These are phyloP conservation scores for Apiotrichum porosum DNA, from an alignment of 1,284 basidiomycete species.

Conservation along the genomic window DNA sequence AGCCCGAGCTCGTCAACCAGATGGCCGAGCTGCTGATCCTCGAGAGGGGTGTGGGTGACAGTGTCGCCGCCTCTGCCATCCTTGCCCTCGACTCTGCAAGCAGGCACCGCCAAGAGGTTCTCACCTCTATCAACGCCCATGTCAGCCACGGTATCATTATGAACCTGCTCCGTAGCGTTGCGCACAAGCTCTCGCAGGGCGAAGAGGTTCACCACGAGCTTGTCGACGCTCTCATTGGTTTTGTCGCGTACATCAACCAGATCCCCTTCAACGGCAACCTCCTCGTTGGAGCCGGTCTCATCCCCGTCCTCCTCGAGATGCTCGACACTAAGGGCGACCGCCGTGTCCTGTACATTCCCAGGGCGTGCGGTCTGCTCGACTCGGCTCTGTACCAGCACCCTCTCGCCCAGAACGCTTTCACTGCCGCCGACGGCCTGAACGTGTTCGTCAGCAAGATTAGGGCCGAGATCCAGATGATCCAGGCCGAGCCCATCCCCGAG, in stretches of 20 bases:
- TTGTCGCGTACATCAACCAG: slow-evolving; percentile 81
- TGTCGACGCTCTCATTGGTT: slow-evolving; percentile 77
- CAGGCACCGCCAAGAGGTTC: slow-evolving; percentile 81
- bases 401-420: slow-evolving; percentile 84
- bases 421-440: slow-evolving; percentile 77
- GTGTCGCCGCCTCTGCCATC: slow-evolving; percentile 78
- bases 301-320: slow-evolving; percentile 82
- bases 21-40: slow-evolving; percentile 84
- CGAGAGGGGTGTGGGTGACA: slow-evolving; percentile 51
- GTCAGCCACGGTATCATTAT: slow-evolving; percentile 94
- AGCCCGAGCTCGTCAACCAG: slow-evolving; percentile 82
- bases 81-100: slow-evolving; percentile 84
- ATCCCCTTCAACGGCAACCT: slow-evolving; percentile 81
- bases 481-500: slow-evolving; percentile 3
- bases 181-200: slow-evolving; percentile 63
- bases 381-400: slow-evolving; percentile 71
- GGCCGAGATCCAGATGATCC: slow-evolving; percentile 43
- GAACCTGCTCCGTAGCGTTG: slow-evolving; percentile 74
- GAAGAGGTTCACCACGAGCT: slow-evolving; percentile 65
- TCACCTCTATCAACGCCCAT: slow-evolving; percentile 87
- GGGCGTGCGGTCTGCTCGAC: slow-evolving; percentile 83
- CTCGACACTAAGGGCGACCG: slow-evolving; percentile 58
- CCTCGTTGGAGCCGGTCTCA: slow-evolving; percentile 93
- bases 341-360: slow-evolving; percentile 40
- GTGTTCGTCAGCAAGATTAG: slow-evolving; percentile 79